These are phyloP conservation scores for Talaromyces albobiverticillius DNA, from an alignment of 2,329 filamentous ascomycete genomes.

Conservation along the genomic window DNA sequence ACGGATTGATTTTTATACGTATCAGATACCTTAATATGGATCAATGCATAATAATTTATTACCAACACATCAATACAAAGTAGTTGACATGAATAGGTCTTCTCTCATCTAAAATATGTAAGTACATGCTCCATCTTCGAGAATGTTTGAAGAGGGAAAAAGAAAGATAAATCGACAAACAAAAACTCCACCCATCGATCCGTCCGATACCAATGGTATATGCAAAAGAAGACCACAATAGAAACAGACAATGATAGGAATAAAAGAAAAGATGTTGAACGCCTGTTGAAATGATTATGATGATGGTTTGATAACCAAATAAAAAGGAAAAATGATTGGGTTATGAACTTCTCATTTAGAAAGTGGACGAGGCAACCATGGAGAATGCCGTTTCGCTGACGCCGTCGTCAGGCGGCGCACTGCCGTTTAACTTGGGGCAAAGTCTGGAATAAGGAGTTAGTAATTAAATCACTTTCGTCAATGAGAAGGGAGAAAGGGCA, in stretches of 20 bases:
- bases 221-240: neutral
- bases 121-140: neutral
- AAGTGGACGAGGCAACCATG: constrained; percentile 41
- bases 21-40: too few relatives aligned
- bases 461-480: neutral
- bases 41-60: too few relatives aligned
- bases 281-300: neutral
- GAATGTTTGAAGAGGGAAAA: neutral
- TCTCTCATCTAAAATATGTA: neutral
- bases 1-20: neutral
- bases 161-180: constrained; percentile 23
- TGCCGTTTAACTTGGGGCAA: constrained; percentile 82
- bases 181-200: constrained; percentile 11
- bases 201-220: constrained; percentile 7
- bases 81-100: too few relatives aligned
- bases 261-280: neutral
- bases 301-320: neutral
- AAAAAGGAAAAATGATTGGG: neutral
- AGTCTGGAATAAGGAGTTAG: constrained; percentile 52
- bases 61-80: constrained; percentile 2
- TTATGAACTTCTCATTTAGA: neutral
- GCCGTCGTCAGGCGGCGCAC: constrained; percentile 59
- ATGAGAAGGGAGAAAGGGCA: neutral
- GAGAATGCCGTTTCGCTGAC: constrained; percentile 47
- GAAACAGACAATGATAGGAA: neutral